Percentiles rank a stretch among this genome's conserved stretches.
These are phyloP conservation scores for Epichloe coenophiala DNA, from an alignment of 2,329 filamentous ascomycete genomes.

Conservation along the genomic window DNA sequence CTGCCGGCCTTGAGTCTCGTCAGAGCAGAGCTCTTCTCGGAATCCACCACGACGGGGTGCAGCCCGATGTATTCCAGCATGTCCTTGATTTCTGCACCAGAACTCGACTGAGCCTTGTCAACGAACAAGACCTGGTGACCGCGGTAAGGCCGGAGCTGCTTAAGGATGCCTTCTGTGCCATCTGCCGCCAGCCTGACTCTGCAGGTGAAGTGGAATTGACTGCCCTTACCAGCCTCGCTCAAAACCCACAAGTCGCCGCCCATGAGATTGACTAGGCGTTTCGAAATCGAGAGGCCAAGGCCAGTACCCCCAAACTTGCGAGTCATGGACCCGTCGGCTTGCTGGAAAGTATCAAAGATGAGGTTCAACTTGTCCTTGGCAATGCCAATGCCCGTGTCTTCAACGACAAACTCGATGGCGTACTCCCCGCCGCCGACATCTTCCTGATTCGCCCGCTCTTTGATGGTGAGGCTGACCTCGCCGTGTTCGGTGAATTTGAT, in stretches of 20 bases:
- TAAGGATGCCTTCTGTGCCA: constrained; percentile 64
- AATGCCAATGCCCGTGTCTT: constrained; percentile 94
- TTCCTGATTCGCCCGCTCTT: constrained; percentile 48
- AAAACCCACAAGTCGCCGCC: constrained; percentile 93
- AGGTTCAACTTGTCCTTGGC: constrained; percentile 88
- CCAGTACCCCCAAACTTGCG: constrained; percentile 92
- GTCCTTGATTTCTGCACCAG: constrained; percentile 58
- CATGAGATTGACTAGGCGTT: constrained; percentile 90
- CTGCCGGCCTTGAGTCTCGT: constrained; percentile 35
- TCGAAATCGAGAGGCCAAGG: constrained; percentile 86
- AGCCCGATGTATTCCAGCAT: constrained; percentile 73
- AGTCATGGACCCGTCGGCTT: constrained; percentile 93
- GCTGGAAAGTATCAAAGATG: constrained; percentile 98
- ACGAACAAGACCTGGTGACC: constrained; percentile 90
- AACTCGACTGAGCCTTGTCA: constrained; percentile 73
- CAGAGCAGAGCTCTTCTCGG: constrained; percentile 51
- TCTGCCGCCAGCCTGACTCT: constrained; percentile 73
- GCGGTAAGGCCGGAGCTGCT: constrained; percentile 79
- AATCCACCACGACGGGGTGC: constrained; percentile 70
- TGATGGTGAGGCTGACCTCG: constrained; percentile 89
- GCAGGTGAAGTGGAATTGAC: constrained; percentile 94
- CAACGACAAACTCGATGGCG: constrained; percentile 88
- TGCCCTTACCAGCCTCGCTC: constrained; percentile 81
- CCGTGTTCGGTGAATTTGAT: constrained; percentile 98
- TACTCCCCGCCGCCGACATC: constrained; percentile 62